Base-by-base conservation (phyloP, 176 grass and related monocot species). In the Secale cereale region DNA sequence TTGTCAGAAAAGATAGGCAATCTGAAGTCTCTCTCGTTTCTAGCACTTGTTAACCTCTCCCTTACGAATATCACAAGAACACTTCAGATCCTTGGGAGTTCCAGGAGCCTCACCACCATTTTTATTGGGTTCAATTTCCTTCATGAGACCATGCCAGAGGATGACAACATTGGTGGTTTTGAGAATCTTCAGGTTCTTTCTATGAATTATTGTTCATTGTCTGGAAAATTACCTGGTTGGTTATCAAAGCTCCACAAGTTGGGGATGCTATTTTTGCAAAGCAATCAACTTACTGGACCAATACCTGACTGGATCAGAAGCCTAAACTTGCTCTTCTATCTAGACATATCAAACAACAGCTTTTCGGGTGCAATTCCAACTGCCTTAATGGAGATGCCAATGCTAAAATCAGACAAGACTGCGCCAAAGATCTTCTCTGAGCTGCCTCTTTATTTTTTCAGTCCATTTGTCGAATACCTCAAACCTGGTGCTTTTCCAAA, bases 311-410 rank as follows among this genome's bases (percentile, higher is more conserved):
- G 85, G 85, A 75, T 84, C 1, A 75, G 32, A 16, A 67, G 0
- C 4, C 25, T 87, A 15, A 70, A 10, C 14, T 65, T 8, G 1
- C 85, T 87, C 8, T 84, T 80, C 8, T 8, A 76, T 67, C 3
- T 91, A 8, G 89, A 91, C 15, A 2, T 91, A 65, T 81, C 89
- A 66, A 4, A 15, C 12, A 91, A 91, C 12, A 71, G 7, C 1
- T 39, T 91, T 6, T 23, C 89, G 63, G 81, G 89, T 30, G 71
- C 54, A 17, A 30, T 91, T 6, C 76, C 89, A 11, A 7, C 14
- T 27, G 32, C 57, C 6, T 60, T 91, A 8, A 70, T 10, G 29
- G 70, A 68, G n/a, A 84, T 91, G 59, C 43, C 74, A 45, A 74
- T 76, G 80, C 63, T 86, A 25, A 36, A 0, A 56, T 69, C 81